phyloP scores from a whole-genome alignment of 371 early-diverging fungal genomes.

The Mortierella sp. region DNA sequence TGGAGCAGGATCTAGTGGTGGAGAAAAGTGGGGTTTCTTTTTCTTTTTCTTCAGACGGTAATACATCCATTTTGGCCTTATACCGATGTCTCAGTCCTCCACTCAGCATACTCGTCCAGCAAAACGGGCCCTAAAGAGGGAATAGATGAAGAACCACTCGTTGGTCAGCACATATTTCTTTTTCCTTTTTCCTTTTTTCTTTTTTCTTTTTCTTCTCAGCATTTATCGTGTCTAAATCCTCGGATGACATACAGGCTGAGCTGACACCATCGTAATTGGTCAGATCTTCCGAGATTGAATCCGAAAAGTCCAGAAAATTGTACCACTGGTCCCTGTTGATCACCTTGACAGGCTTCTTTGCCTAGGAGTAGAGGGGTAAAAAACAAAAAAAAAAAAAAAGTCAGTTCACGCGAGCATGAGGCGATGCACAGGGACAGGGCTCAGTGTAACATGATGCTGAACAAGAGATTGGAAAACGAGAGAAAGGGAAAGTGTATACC shows the following conservation, averaged over 20 bases:
- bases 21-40: too few species aligned
- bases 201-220: not conserved
- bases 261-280: slow-evolving; percentile 68
- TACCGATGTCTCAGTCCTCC: slow-evolving; percentile 54
- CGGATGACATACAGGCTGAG: slow-evolving; percentile 70
- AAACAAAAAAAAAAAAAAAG: not conserved
- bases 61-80: not conserved
- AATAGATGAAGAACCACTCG: not conserved
- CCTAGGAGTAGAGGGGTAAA: slow-evolving; percentile 22
- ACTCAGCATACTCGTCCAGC: slow-evolving; percentile 75
- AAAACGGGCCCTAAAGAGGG: slow-evolving; percentile 68
- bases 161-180: not conserved
- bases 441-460: too few species aligned
- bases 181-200: not conserved
- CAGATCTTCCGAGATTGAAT: slow-evolving; percentile 60
- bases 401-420: not conserved
- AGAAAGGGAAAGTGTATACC: slow-evolving; percentile 25
- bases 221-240: not conserved
- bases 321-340: slow-evolving; percentile 82
- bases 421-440: too few species aligned
- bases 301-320: slow-evolving; percentile 74
- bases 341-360: slow-evolving; percentile 68
- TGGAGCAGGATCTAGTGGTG: not conserved
- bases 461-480: too few species aligned
- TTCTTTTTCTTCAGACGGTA: not conserved